These are phyloP conservation scores for Ottelia alismoides DNA, from an alignment of 106 monocot species.

Conservation along the genomic window DNA sequence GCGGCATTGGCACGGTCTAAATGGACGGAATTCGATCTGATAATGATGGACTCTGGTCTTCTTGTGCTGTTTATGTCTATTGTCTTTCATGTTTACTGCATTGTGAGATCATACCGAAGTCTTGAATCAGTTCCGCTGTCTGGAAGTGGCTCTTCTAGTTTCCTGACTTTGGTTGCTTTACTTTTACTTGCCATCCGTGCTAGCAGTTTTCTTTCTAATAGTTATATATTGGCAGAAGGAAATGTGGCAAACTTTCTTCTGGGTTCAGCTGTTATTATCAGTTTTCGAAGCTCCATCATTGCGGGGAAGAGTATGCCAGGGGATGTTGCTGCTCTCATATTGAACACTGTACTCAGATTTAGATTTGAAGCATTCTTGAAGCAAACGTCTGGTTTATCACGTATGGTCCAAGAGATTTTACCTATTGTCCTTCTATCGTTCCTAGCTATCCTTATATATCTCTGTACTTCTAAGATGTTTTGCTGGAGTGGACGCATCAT, in stretches of 20 bases:
- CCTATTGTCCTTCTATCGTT: slow-evolving; percentile 29
- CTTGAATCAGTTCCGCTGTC: slow-evolving; percentile 3
- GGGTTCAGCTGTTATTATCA: slow-evolving; percentile 46
- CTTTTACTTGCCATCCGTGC: slow-evolving; percentile 52
- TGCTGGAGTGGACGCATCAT: slow-evolving; percentile 19
- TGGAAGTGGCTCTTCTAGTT: slow-evolving; percentile 2
- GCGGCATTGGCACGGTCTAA: slow-evolving; percentile 82
- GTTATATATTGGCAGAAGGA: slow-evolving; percentile 97
- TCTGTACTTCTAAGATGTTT: slow-evolving; percentile 5
- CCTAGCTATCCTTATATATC: slow-evolving; percentile 34
- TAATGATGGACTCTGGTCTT: slow-evolving; percentile 65
- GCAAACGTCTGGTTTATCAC: slow-evolving; percentile 28
- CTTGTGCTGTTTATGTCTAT: slow-evolving; percentile 43
- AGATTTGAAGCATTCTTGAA: slow-evolving; percentile 64
- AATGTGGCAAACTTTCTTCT: slow-evolving; percentile 81
- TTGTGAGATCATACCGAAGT: slow-evolving; percentile 20
- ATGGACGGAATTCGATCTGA: slow-evolving; percentile 93
- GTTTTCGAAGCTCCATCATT: slow-evolving; percentile 31
- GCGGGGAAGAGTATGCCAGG: slow-evolving; percentile 25
- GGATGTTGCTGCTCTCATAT: slow-evolving; percentile 50
- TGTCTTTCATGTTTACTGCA: slow-evolving; percentile 29
- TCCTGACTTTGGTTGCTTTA: slow-evolving; percentile 13
- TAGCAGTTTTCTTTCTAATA: slow-evolving; percentile 87
- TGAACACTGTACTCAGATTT: slow-evolving; percentile 46
- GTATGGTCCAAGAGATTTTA: slow-evolving; percentile 32